Evolutionary conservation across 2,329 filamentous ascomycete species (phyloP).

Genomic region (Chaetoscypha palmicola): DNA sequence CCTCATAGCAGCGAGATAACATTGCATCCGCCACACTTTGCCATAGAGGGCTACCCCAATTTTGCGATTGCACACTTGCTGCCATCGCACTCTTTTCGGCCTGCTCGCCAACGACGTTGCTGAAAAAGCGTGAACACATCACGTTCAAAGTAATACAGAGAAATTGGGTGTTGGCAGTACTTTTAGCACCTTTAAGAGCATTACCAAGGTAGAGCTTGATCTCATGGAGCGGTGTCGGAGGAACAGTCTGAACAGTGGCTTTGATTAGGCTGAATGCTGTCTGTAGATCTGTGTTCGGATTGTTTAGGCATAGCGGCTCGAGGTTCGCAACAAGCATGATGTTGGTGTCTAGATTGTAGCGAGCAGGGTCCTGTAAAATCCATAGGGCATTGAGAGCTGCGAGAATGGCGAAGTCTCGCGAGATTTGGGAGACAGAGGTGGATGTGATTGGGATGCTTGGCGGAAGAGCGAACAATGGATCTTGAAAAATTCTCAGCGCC

Average conservation of each 20-base stretch:
- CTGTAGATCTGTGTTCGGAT: slow-evolving; percentile 67
- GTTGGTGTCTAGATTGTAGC: slow-evolving; percentile 52
- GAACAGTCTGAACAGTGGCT: slow-evolving; percentile 58
- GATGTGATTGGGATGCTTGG: slow-evolving; percentile 30
- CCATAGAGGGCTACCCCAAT: slow-evolving; percentile 67
- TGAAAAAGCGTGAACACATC: slow-evolving; percentile 67
- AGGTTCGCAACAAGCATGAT: slow-evolving; percentile 57
- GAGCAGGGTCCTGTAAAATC: slow-evolving; percentile 59
- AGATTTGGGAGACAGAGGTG: slow-evolving; percentile 41
- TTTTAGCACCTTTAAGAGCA: slow-evolving; percentile 63
- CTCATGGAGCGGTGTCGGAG: slow-evolving; percentile 60
- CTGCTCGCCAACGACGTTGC: slow-evolving; percentile 62
- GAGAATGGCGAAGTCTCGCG: slow-evolving; percentile 59
- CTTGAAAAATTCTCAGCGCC: slow-evolving; percentile 61
- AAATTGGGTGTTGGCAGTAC: slow-evolving; percentile 68
- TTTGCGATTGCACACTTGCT: slow-evolving; percentile 58
- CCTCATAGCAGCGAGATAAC: slow-evolving; percentile 67
- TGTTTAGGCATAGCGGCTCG: slow-evolving; percentile 58
- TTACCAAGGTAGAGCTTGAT: slow-evolving; percentile 72
- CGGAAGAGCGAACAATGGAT: slow-evolving; percentile 50
- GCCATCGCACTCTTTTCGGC: slow-evolving; percentile 70
- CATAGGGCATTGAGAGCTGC: slow-evolving; percentile 62
- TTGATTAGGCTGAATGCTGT: slow-evolving; percentile 72
- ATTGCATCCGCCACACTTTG: slow-evolving; percentile 75
- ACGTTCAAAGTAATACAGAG: slow-evolving; percentile 77